Evolutionary conservation across 2,329 filamentous ascomycete genomes (phyloP).

Genomic region (Venturia effusa): DNA sequence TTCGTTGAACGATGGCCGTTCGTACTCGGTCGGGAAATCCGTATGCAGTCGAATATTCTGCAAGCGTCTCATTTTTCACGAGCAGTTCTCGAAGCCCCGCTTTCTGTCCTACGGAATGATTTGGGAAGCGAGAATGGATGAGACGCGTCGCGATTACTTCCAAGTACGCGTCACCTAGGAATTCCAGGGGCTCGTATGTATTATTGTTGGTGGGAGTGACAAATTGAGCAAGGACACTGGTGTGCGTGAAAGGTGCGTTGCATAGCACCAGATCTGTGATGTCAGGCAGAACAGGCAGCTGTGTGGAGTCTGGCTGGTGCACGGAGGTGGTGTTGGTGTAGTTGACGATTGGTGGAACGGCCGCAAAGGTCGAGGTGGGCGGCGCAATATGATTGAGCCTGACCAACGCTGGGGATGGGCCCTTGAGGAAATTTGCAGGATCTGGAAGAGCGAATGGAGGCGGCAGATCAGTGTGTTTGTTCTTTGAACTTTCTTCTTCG

Average conservation of each 20-base stretch:
- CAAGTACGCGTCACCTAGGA: constrained; percentile 78
- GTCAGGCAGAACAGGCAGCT: constrained; percentile 6
- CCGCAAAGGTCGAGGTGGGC: background rate
- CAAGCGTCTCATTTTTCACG: constrained; percentile 70
- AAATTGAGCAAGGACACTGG: constrained; percentile 7
- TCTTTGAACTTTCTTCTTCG: background rate
- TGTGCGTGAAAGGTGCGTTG: constrained; percentile 12
- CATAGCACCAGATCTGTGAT: constrained; percentile 9
- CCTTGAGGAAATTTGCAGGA: constrained; percentile 6
- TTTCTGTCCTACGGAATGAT: constrained; percentile 55
- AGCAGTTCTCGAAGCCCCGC: constrained; percentile 69
- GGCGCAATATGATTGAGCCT: constrained; percentile 5
- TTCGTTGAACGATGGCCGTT: constrained; percentile 13
- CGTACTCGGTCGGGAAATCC: constrained; percentile 54
- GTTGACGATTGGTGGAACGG: constrained; percentile 3
- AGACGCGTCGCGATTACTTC: constrained; percentile 66
- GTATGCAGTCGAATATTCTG: constrained; percentile 59
- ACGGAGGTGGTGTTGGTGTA: background rate
- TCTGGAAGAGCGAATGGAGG: constrained; percentile 10
- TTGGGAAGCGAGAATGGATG: constrained; percentile 61
- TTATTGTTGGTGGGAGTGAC: constrained; percentile 11
- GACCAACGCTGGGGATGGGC: constrained; percentile 6
- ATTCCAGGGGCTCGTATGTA: constrained; percentile 73
- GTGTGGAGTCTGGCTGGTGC: background rate
- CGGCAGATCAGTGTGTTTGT: constrained; percentile 7